Conservation (phyloP, 192 early-diverging fungal species). For the Glomus cerebriforme region DNA sequence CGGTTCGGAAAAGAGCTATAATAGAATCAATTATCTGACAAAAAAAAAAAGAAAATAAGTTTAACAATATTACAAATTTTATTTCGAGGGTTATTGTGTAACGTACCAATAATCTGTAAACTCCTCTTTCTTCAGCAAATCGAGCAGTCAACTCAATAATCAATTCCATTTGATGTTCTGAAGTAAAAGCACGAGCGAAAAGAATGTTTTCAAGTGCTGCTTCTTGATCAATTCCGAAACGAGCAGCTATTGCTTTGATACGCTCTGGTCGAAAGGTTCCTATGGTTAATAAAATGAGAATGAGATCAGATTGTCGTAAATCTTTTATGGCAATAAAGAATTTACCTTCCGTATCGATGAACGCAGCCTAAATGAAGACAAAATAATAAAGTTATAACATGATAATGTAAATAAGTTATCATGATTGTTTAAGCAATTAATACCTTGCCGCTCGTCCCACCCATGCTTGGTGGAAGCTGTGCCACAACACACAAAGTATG, state of each 20-base stretch:
- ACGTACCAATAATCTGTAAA: constrained; percentile 57
- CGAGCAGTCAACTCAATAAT: constrained; percentile 71
- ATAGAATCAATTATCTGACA: constrained; percentile 74
- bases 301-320: neutral
- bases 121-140: constrained; percentile 68
- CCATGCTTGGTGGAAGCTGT: constrained; percentile 71
- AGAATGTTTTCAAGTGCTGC: constrained; percentile 75
- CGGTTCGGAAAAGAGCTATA: constrained; percentile 80
- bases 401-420: neutral
- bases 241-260: constrained; percentile 70
- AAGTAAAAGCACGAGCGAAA: constrained; percentile 79
- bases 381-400: neutral
- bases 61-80: neutral
- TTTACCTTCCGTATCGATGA: constrained; percentile 49
- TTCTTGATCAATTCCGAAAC: constrained; percentile 66
- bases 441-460: constrained; percentile 78
- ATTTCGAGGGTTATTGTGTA: neutral
- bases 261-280: constrained; percentile 85
- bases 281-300: neutral
- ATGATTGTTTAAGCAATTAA: neutral
- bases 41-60: neutral
- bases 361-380: constrained; percentile 29
- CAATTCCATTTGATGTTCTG: constrained; percentile 83
- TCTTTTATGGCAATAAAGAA: neutral
- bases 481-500: constrained; percentile 79